phyloP scores from a whole-genome alignment of 495 filamentous ascomycete species.

The Annulohypoxylon moriforme region DNA sequence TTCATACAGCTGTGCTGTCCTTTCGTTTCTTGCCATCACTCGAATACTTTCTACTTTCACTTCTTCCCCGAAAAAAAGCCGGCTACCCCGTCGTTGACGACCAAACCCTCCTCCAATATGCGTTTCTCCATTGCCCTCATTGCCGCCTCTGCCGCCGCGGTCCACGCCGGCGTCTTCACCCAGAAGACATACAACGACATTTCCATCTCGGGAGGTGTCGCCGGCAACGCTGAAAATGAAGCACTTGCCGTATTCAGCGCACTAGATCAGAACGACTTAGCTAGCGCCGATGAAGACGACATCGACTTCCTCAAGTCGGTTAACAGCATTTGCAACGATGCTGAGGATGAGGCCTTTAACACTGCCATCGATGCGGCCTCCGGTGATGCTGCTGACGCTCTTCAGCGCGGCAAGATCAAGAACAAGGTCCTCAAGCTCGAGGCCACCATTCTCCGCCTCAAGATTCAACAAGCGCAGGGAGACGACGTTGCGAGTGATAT shows the following conservation, averaged over 20 bases:
- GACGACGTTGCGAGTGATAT: slow-evolving; percentile 48
- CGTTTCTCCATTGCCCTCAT: slow-evolving; percentile 46
- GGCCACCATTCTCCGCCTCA: slow-evolving; percentile 50
- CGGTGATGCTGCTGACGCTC: slow-evolving; percentile 50
- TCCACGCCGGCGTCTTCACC: slow-evolving; percentile 46
- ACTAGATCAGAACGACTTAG: slow-evolving; percentile 52
- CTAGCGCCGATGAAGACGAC: slow-evolving; percentile 51
- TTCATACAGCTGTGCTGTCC: slow-evolving; percentile 50
- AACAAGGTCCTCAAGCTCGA: slow-evolving; percentile 66
- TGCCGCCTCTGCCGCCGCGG: slow-evolving; percentile 35
- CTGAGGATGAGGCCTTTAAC: slow-evolving; percentile 55
- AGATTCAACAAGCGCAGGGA: slow-evolving; percentile 54
- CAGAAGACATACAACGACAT: slow-evolving; percentile 48
- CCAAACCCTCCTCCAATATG: slow-evolving; percentile 36
- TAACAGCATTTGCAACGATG: slow-evolving; percentile 53
- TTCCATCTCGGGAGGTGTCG: slow-evolving; percentile 56
- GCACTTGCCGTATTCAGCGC: slow-evolving; percentile 50
- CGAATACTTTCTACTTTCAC: slow-evolving; percentile 22
- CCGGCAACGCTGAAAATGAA: slow-evolving; percentile 57
- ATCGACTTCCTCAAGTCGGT: slow-evolving; percentile 55
- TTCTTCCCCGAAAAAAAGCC: slow-evolving; percentile 12
- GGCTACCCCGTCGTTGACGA: slow-evolving; percentile 34
- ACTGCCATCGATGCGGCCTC: slow-evolving; percentile 51
- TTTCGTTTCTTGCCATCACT: slow-evolving; percentile 43
- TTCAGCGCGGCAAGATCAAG: slow-evolving; percentile 66